phyloP scores from a whole-genome alignment of 768 basidiomycete species.

The Coprinellus micaceus region DNA sequence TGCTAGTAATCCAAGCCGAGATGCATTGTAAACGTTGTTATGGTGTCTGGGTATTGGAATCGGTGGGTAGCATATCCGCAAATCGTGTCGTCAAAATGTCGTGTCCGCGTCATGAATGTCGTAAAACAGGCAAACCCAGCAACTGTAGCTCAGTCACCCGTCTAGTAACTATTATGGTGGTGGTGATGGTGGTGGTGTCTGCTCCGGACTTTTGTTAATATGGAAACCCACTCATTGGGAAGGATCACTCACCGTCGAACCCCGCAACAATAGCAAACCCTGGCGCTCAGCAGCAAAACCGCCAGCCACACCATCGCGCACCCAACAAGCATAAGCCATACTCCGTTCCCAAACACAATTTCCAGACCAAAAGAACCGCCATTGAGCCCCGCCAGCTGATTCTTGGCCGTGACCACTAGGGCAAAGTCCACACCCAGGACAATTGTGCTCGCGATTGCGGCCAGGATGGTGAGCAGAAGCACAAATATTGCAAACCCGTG shows the following conservation, averaged over 20 bases:
- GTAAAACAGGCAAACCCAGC: neutral
- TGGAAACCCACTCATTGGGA: too few relatives aligned
- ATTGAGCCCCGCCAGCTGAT: conserved; percentile 37
- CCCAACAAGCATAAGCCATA: conserved; percentile 68
- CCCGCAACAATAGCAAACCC: conserved; percentile 68
- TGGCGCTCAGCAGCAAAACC: conserved; percentile 56
- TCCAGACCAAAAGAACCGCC: conserved; percentile 40
- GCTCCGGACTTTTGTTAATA: neutral
- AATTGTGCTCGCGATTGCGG: conserved; percentile 50
- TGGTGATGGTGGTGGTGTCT: neutral
- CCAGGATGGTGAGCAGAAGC: conserved; percentile 54
- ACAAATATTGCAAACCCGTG: conserved; percentile 53
- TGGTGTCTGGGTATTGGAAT: too few relatives aligned
- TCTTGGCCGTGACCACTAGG: conserved; percentile 49
- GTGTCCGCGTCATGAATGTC: neutral
- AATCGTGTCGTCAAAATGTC: neutral
- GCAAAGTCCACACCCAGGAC: conserved; percentile 63
- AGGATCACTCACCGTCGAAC: conserved; percentile 30
- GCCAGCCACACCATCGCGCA: conserved; percentile 56
- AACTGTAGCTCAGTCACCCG: neutral
- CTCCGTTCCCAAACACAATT: conserved; percentile 59
- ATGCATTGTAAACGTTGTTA: too few relatives aligned
- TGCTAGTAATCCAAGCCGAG: too few relatives aligned
- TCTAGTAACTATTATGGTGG: neutral
- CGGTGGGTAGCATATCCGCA: too few relatives aligned